Percentiles rank a stretch among this genome's conserved stretches.
phyloP scores from a whole-genome alignment of 768 basidiomycete genomes.

The Termitomyces sp. region DNA sequence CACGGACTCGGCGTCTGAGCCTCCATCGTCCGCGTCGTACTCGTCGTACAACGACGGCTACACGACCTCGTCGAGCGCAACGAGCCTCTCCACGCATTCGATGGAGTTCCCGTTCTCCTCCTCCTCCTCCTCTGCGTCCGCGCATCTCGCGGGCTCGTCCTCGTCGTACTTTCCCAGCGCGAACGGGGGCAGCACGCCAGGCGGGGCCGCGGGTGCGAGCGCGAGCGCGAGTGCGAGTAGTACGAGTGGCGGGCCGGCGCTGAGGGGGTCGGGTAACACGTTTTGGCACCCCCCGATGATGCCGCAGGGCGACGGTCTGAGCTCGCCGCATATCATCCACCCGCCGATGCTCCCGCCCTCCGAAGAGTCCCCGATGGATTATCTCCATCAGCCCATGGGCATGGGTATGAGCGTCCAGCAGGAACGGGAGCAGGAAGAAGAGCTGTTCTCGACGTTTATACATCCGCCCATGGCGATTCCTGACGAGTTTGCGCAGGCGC shows the following conservation, averaged over 20 bases:
- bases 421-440: slow-evolving; percentile 68
- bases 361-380: slow-evolving; percentile 71
- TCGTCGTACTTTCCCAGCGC: not conserved
- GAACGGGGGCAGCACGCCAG: no score
- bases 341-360: slow-evolving; percentile 62
- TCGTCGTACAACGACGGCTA: slow-evolving; percentile 60
- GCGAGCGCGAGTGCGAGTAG: slow-evolving; percentile 12
- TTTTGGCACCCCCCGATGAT: slow-evolving; percentile 83
- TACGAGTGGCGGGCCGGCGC: slow-evolving; percentile 42
- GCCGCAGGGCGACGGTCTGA: slow-evolving; percentile 46
- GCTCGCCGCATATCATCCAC: slow-evolving; percentile 57
- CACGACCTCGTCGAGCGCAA: slow-evolving; percentile 37
- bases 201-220: slow-evolving; percentile 5
- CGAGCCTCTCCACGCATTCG: slow-evolving; percentile 53
- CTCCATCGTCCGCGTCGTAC: slow-evolving; percentile 62
- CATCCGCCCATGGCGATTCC: slow-evolving; percentile 43
- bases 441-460: slow-evolving; percentile 48
- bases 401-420: not conserved
- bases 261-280: slow-evolving; percentile 55
- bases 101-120: slow-evolving; percentile 65
- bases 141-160: slow-evolving; percentile 15
- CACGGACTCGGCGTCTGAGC: slow-evolving; percentile 47
- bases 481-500: slow-evolving; percentile 20
- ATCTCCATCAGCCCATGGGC: slow-evolving; percentile 54
- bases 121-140: slow-evolving; percentile 10